Conservation (phyloP, 2,329 filamentous ascomycete genomes). For the Diaporthe destruens region DNA sequence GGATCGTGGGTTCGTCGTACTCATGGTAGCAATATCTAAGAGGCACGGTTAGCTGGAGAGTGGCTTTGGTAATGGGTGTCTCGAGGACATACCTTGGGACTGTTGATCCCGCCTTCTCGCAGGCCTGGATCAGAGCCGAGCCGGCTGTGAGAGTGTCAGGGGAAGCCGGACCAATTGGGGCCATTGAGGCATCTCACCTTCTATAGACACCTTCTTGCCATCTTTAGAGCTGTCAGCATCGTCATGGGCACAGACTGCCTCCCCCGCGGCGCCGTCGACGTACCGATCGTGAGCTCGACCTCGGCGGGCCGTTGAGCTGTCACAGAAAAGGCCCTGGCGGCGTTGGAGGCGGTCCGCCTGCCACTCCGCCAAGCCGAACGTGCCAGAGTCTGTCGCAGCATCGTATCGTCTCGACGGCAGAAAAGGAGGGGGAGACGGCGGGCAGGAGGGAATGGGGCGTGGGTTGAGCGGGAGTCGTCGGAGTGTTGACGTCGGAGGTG, state of each 20-base stretch:
- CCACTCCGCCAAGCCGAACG: conserved; percentile 76
- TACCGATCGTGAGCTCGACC: conserved; percentile 97
- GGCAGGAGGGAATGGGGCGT: conserved; percentile 46
- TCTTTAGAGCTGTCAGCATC: conserved; percentile 67
- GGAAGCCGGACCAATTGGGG: conserved; percentile 36
- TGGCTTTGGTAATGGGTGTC: not conserved
- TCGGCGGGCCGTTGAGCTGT: conserved; percentile 85
- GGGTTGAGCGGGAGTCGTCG: conserved; percentile 39
- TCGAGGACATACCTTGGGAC: conserved; percentile 77
- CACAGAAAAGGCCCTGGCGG: conserved; percentile 84
- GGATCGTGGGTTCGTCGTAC: conserved; percentile 64
- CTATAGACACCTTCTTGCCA: conserved; percentile 97
- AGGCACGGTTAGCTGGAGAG: conserved; percentile 33
- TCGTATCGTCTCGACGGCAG: conserved; percentile 71
- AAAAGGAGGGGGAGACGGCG: conserved; percentile 49
- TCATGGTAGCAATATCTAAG: conserved; percentile 97
- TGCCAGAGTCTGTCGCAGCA: conserved; percentile 77
- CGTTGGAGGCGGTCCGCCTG: conserved; percentile 66
- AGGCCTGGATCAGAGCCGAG: conserved; percentile 97
- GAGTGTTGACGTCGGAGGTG: conserved; percentile 55
- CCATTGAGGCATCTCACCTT: conserved; percentile 72
- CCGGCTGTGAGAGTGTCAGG: conserved; percentile 73
- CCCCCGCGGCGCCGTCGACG: conserved; percentile 50
- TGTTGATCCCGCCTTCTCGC: conserved; percentile 94
- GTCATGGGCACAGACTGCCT: conserved; percentile 39